Evolutionary conservation across 495 filamentous ascomycete genomes (phyloP), one percentile per base, ranked within the genome.

Genomic region (Cercophora samala): DNA sequence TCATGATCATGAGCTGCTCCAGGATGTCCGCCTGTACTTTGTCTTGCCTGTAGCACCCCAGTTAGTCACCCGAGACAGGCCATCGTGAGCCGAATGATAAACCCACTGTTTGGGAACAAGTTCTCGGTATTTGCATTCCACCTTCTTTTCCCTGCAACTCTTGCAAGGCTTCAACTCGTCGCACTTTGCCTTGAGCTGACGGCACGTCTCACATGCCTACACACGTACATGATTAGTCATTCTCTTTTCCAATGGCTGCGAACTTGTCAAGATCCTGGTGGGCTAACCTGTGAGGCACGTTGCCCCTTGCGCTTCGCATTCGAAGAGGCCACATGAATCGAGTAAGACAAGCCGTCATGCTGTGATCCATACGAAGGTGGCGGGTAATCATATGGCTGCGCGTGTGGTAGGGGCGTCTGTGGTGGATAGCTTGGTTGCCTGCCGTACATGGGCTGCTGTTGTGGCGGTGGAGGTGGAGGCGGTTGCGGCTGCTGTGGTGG

Each of bases 131-230:
- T 83, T 82, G 77, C 88, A 91, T 22, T 84, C 79, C 8, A 85
- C 75, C 55, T 80, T 81, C 68, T 87, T 87, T 66, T 87, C 84
- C 60, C 79, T 80, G 67, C 84, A 87, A 54, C 80, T 85, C 53
- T 81, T 82, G 69, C 84, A 87, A 2, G 84, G 88, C 74, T 83
- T 88, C 62, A 80, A 79, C 78, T 91, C 88, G 66, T 90, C 87
- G 73, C 88, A 91, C 76, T 89, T 90, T 26, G 88, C 87, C 73
- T 91, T 91, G n/a, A 89, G 80, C 62, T 82, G 78, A 60, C 88
- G 82, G 77, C 88, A 91, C 71, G 83, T 84, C 68, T 91, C 87
- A 75, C 88, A 91, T 32, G 88, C 88, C 83, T 90, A 74, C n/a
- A 60, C 54, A 24, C 54, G n/a, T 17, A 51, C 9, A 66, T 42